phyloP scores from a whole-genome alignment of 2,329 filamentous ascomycete genomes.

The Aureobasidium leucospermi region DNA sequence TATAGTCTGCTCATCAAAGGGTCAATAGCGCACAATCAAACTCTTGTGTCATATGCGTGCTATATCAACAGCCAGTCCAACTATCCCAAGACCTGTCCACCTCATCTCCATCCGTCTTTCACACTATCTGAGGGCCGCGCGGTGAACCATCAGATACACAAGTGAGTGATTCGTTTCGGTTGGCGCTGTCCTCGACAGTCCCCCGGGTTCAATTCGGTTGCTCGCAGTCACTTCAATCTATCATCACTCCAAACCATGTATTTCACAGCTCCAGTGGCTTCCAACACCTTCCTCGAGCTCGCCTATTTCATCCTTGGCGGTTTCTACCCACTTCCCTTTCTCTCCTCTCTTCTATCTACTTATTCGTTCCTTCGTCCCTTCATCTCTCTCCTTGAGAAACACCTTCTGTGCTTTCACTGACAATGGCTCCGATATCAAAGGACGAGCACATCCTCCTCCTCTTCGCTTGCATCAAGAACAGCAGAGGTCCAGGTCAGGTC shows the following conservation, averaged over 20 bases:
- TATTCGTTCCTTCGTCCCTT: background rate
- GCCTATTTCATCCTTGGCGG: background rate
- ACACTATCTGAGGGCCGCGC: too few species aligned
- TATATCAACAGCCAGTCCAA: background rate
- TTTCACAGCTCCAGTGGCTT: background rate
- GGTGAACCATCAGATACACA: background rate
- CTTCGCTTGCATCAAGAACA: slow-evolving; percentile 57
- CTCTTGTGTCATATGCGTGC: background rate
- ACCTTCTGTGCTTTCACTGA: background rate
- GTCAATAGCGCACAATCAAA: too few species aligned
- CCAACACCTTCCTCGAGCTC: background rate
- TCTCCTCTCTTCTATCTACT: background rate
- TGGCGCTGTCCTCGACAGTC: background rate
- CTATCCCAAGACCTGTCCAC: background rate
- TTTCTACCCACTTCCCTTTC: background rate
- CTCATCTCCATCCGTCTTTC: too few species aligned
- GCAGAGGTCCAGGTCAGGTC: slow-evolving; percentile 52
- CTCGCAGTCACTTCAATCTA: background rate
- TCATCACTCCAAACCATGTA: background rate
- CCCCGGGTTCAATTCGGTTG: too few species aligned
- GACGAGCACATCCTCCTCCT: slow-evolving; percentile 59
- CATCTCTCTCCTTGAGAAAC: background rate
- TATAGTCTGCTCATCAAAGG: too few species aligned
- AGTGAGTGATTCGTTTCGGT: background rate
- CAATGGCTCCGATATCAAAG: background rate